Evolutionary conservation across 2,329 filamentous ascomycete genomes (phyloP), one percentile per base, ranked within the genome.

Genomic region (Colletotrichum eremochloae): DNA sequence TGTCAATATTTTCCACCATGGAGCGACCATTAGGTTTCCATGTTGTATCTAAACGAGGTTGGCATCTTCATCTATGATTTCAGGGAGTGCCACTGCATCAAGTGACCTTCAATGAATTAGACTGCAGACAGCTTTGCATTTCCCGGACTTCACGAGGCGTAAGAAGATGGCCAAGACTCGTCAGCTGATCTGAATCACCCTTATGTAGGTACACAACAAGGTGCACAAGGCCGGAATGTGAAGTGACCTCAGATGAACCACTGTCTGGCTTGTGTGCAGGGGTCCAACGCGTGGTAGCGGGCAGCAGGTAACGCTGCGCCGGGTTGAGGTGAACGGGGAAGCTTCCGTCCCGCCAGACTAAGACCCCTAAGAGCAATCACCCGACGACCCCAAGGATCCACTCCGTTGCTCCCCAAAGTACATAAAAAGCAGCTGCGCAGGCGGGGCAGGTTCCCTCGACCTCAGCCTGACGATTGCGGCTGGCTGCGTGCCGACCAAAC

Each of bases 281-380:
- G 57, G 57, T 60, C 42, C 48, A 29, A 48, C 33, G 48, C 18
- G n/a, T 33, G 52, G 60, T 68, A 68, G 58, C 58, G 60, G 58
- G 58, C 58, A 56, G 24, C 36, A 31, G 42, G 63, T 24, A 24
- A 53, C 53, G 42, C 66, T 38, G 36, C 31, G 31, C 52, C 12
- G 55, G 44, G 56, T 53, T 55, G 52, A 24, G 53, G 31, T 36
- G 33, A 61, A 46, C n/a, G 33, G 56, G 61, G 61, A 38, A 40
- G 33, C 36, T 40, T 40, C 55, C 33, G 33, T 8, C 33, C 46
- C 36, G n/a, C 15, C 24, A 18, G 14, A 52, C 29, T 7, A 18
- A 44, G 38, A 29, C 33, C 57, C 58, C 65, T 2, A 20, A 55
- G 24, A 24, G 24, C 24, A 42, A 29, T 42, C 11, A 18, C 58